Evolutionary conservation across 371 early-diverging fungal genomes (phyloP).

Genomic region (Mortierella sp.): DNA sequence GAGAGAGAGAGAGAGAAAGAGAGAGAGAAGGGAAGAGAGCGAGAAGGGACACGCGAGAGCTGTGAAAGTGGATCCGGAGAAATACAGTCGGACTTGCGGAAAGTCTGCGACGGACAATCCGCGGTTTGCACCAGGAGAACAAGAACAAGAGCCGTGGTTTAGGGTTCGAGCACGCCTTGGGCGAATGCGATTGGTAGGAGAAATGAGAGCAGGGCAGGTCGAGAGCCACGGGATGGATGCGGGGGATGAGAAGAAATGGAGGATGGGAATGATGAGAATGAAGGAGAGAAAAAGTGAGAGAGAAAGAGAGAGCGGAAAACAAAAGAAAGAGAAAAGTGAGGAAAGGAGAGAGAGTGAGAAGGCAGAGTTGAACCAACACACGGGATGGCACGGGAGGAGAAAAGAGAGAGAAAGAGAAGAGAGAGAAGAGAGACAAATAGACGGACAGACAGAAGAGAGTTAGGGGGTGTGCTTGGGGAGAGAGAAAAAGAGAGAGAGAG

Average conservation of each 20-base stretch:
- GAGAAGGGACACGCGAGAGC: too few species aligned
- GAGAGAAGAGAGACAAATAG: constrained; percentile 1
- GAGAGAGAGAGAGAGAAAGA: constrained; percentile 13
- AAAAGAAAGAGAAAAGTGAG: not conserved
- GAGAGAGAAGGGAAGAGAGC: too few species aligned
- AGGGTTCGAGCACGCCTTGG: too few species aligned
- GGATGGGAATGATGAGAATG: constrained; percentile 15
- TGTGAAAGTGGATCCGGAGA: too few species aligned
- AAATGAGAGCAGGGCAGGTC: too few species aligned
- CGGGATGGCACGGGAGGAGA: not conserved
- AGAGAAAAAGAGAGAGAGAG: not conserved
- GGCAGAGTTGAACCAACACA: not conserved
- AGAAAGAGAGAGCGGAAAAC: too few species aligned
- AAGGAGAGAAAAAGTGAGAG: constrained; percentile 9
- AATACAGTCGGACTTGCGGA: too few species aligned
- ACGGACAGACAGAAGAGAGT: constrained; percentile 1
- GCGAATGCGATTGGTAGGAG: too few species aligned
- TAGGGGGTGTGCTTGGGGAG: constrained; percentile 5
- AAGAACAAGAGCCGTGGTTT: too few species aligned
- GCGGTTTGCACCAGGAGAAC: too few species aligned
- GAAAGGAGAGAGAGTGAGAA: not conserved
- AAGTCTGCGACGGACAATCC: too few species aligned
- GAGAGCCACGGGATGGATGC: not conserved
- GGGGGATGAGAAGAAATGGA: constrained; percentile 9
- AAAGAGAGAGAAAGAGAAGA: not conserved